Evolutionary conservation across 2,329 filamentous ascomycete species (phyloP), one percentile per base, ranked within the genome.

Genomic region (Xylariaceae sp.): DNA sequence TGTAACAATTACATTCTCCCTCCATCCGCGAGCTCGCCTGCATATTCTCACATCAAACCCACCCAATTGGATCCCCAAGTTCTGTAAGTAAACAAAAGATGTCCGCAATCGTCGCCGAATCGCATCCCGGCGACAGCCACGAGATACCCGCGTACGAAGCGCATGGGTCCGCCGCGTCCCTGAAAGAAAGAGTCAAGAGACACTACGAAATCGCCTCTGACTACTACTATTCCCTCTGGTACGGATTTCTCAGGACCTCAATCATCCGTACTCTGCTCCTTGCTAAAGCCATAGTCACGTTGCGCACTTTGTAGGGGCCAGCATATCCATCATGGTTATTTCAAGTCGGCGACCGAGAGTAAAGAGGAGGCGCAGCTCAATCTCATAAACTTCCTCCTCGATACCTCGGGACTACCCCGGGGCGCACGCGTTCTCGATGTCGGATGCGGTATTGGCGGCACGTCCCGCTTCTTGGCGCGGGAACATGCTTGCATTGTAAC

Each of bases 321-420:
- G 67, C 83, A 86, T 66, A 85, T 86, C 67, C 83, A 86, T 67
- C 83, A 86, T 63, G 83, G 83, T 56, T 84, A 85, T 69, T 86
- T 83, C 53, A 74, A 74, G 58, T 75, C 75, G 58, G 72, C 77
- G 0, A 73, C 66, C 15, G 81, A 84, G 63, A 80, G 77, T 63
- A 86, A 85, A 67, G 82, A 86, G 64, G 73, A 76, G 35, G 82
- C 83, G 2, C 83, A 86, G 69, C 68, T 80, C 23, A 83, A 82
- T 65, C 75, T 85, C 37, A 83, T 86, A 67, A 74, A 77, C 30
- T 75, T 84, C 10, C 76, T 86, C 2, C 75, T 85, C 4, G 74
- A 80, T 39, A 73, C 76, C n/a, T 79, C 78, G 1, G 64, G 68
- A 1, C 65, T 82, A 1, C 61, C 71, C 0, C 65, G 66, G 1